Base-by-base conservation (phyloP, 2,329 filamentous ascomycete genomes). In the Verticillium tricorpus region DNA sequence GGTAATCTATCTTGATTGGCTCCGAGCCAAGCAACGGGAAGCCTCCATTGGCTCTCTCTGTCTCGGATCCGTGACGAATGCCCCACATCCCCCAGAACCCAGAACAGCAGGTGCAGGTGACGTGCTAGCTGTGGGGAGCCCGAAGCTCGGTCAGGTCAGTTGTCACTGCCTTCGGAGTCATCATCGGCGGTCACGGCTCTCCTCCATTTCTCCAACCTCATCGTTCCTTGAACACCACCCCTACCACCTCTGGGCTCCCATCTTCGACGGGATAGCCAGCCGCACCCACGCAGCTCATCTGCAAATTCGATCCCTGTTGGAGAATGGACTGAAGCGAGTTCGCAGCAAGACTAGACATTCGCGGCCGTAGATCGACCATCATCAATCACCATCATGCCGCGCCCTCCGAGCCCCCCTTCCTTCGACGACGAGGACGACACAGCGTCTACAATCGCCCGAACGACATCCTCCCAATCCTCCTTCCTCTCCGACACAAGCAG, bases 391-490 rank as follows among this genome's bases (percentile, higher is more conserved):
- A 50, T 9, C 45, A 50, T 50, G 45, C 45, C 45, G 19, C 45
- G 7, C n/a, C 45, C 45, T 22, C 45, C 45, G 45, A 50, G 45
- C 3, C 45, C 45, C 19, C 45, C 45, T 19, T 50, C 45, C 45
- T 50, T 50, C 45, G 45, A 50, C 19, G 60, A 62, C 58, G 59
- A 63, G 37, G 60, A 62, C 56, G 64, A 65, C 39, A 63, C 55
- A 2, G 61, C 66, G 45, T 66, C 64, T 0, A 63, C 65, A 15
- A 63, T 66, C n/a, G 65, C 64, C 59, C 65, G 61, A 5, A 54
- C 62, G 25, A 68, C 60, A n/a, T 59, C 58, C 39, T 69, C 69
- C 8, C 56, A 65, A 54, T 68, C 68, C 11, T 69, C 68, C 17
- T 34, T 69, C 35, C 59, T 63, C 31, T 40, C 57, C 8, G 39